Percentiles rank a stretch among this genome's conserved stretches.
Conservation (phyloP, 2,329 filamentous ascomycete species). For the Ophiognomonia clavigignenti-juglandacearum region DNA sequence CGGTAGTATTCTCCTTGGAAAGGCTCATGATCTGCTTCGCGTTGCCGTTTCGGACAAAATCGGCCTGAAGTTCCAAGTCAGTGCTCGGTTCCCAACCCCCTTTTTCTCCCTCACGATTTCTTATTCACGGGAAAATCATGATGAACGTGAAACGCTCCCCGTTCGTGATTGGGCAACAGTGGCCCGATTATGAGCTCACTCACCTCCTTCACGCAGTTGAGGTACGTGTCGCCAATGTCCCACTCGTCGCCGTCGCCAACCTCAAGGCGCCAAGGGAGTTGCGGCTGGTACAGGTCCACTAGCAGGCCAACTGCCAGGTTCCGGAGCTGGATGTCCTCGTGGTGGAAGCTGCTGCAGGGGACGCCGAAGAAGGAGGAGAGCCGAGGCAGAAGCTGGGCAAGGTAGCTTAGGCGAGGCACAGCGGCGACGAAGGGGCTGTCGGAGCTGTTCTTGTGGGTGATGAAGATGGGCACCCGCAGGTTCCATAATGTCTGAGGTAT, state of each 20-base stretch:
- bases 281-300: slow-evolving; percentile 51
- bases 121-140: no score
- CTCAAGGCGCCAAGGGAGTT: slow-evolving; percentile 49
- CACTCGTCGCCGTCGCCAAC: slow-evolving; percentile 51
- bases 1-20: slow-evolving; percentile 76
- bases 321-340: slow-evolving; percentile 48
- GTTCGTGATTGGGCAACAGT: no score
- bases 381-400: slow-evolving; percentile 52
- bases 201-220: slow-evolving; percentile 61
- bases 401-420: slow-evolving; percentile 55
- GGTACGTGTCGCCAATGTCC: slow-evolving; percentile 59
- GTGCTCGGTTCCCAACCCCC: background rate
- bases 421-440: slow-evolving; percentile 46
- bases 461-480: slow-evolving; percentile 48
- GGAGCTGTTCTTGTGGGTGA: slow-evolving; percentile 45
- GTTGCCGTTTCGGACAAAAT: slow-evolving; percentile 82
- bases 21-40: slow-evolving; percentile 87
- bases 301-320: slow-evolving; percentile 51
- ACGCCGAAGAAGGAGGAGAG: slow-evolving; percentile 47
- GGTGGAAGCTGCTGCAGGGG: slow-evolving; percentile 55
- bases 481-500: slow-evolving; percentile 49
- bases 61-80: slow-evolving; percentile 47
- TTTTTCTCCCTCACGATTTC: background rate
- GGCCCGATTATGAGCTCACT: slow-evolving; percentile 18
- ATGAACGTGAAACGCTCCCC: no score